A percentile compares a stretch with the other conserved stretches of the same genome.
Conservation (phyloP, 176 grass and related monocot species). For the Microstegium vimineum region DNA sequence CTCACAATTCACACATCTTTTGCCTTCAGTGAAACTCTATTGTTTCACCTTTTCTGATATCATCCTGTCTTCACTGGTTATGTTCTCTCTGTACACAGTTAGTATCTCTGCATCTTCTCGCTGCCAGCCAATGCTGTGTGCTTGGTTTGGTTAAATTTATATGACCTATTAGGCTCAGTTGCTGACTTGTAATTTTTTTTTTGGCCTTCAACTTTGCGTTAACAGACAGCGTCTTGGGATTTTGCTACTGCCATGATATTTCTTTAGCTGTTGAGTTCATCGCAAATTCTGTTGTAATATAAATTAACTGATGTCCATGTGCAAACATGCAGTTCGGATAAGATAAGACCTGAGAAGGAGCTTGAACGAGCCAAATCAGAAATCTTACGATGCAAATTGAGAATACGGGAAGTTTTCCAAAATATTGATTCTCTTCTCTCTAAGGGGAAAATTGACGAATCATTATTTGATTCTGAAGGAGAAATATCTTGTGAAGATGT, state of each 20-base stretch:
- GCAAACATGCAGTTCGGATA: constrained; percentile 69
- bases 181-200: too few relatives aligned
- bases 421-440: constrained; percentile 53
- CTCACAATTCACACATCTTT: not conserved
- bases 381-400: constrained; percentile 78
- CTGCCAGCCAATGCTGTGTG: not conserved
- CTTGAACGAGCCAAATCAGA: constrained; percentile 81
- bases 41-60: constrained; percentile 10
- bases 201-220: not conserved
- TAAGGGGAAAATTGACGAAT: constrained; percentile 62
- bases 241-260: not conserved
- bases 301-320: not conserved
- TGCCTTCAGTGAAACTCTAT: not conserved
- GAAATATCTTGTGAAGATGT: constrained; percentile 79
- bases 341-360: constrained; percentile 94
- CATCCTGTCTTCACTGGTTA: not conserved
- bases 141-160: not conserved
- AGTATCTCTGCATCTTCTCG: not conserved
- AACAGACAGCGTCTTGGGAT: not conserved
- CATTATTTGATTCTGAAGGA: constrained; percentile 80
- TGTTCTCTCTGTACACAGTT: not conserved
- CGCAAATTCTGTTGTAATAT: not conserved
- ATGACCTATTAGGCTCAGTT: constrained; percentile 6
- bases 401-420: constrained; percentile 68
- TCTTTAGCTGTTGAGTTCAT: constrained; percentile 10